phyloP scores from a whole-genome alignment of 495 filamentous ascomycete genomes.

The Penicillium coprophilum region DNA sequence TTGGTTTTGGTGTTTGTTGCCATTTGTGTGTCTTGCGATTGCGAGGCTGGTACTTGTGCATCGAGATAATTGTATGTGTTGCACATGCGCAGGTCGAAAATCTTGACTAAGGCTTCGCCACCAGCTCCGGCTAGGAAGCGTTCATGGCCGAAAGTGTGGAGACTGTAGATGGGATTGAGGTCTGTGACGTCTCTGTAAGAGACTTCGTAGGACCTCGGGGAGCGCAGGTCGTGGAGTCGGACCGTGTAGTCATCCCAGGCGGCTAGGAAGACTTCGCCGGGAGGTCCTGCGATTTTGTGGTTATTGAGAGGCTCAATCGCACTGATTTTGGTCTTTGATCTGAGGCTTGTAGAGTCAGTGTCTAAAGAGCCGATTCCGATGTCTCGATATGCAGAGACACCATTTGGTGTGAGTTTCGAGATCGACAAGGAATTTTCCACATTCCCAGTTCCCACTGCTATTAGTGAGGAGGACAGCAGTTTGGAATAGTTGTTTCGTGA shows the following conservation, averaged over 20 bases:
- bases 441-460: conserved; percentile 53
- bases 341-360: not conserved
- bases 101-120: conserved; percentile 58
- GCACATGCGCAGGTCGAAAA: conserved; percentile 63
- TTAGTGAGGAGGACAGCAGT: conserved; percentile 47
- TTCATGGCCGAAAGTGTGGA: conserved; percentile 55
- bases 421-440: conserved; percentile 47
- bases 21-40: not conserved
- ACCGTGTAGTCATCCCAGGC: conserved; percentile 61
- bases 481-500: conserved; percentile 49
- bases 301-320: conserved; percentile 52
- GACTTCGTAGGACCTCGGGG: conserved; percentile 44
- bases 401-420: conserved; percentile 45
- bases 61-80: conserved; percentile 47
- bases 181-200: conserved; percentile 58
- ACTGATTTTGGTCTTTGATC: conserved; percentile 40
- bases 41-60: conserved; percentile 15
- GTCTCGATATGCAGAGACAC: conserved; percentile 36
- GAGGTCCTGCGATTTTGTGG: conserved; percentile 25
- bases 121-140: conserved; percentile 58
- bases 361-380: conserved; percentile 33
- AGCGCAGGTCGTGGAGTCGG: conserved; percentile 69
- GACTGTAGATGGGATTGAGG: conserved; percentile 56
- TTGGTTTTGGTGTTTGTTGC: not conserved
- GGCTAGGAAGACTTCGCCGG: conserved; percentile 57